Evolutionary conservation across 371 early-diverging fungal species (phyloP).

Genomic region (Paraphysoderma sedebokerense): DNA sequence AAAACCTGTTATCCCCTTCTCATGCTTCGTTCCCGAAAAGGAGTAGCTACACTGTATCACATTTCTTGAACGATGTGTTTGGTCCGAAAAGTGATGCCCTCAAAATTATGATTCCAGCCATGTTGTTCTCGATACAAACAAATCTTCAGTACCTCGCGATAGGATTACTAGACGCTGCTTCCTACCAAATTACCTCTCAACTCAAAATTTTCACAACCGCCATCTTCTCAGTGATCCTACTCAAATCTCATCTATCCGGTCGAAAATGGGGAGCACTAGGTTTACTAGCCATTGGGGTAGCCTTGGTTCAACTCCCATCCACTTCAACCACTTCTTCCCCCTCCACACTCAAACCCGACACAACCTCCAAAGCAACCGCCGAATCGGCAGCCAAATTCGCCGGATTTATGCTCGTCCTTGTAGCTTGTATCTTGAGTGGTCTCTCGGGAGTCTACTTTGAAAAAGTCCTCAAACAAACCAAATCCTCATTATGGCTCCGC

Average conservation of each 20-base stretch:
- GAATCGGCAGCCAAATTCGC: conserved; percentile 18
- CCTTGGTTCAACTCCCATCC: conserved; percentile 5
- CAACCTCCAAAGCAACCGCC: neutral
- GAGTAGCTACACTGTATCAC: too few relatives aligned
- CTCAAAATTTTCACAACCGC: conserved; percentile 8
- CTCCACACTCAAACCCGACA: conserved; percentile 27
- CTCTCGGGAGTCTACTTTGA: conserved; percentile 92
- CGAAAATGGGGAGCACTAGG: conserved; percentile 5
- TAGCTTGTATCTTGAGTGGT: conserved; percentile 76
- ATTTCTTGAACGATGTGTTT: conserved; percentile 26
- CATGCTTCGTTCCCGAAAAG: neutral
- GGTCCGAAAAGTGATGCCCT: conserved; percentile 14
- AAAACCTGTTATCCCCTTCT: too few relatives aligned
- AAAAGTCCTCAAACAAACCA: conserved; percentile 58
- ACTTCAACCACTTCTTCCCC: neutral
- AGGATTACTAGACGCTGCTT: conserved; percentile 3
- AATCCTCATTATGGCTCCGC: conserved; percentile 64
- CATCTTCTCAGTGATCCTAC: conserved; percentile 4
- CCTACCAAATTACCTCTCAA: conserved; percentile 29
- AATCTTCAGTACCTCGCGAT: conserved; percentile 6
- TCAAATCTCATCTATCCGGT: neutral
- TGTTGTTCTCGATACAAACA: conserved; percentile 6
- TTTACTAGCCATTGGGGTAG: conserved; percentile 6
- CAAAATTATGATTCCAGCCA: conserved; percentile 20
- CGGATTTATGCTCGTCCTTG: conserved; percentile 53